Evolutionary conservation across 176 grass and related monocot genomes (phyloP).

Genomic region (Pontederia crassipes): DNA sequence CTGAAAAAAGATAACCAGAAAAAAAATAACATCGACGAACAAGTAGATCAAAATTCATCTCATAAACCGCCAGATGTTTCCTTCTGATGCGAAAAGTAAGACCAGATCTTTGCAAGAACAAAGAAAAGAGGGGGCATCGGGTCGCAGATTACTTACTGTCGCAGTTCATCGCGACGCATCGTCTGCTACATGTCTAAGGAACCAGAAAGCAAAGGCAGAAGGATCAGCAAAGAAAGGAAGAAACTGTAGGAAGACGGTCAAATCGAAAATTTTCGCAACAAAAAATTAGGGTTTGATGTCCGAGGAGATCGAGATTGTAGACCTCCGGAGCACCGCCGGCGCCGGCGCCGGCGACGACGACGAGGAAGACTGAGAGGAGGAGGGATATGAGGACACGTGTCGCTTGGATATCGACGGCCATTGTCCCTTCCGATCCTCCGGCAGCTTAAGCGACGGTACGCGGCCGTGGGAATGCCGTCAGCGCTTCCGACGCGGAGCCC

Average conservation of each 20-base stretch:
- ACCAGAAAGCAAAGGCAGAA: conserved; percentile 8
- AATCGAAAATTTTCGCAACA: not conserved
- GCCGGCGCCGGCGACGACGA: conserved; percentile 4
- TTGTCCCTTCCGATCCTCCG: too few relatives aligned
- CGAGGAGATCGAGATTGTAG: not conserved
- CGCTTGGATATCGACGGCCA: not conserved
- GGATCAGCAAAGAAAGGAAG: not conserved
- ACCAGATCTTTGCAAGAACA: not conserved
- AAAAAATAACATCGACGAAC: not conserved
- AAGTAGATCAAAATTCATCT: not conserved
- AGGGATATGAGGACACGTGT: not conserved
- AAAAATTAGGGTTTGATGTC: not conserved
- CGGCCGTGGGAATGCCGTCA: too few relatives aligned
- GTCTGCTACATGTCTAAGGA: conserved; percentile 38
- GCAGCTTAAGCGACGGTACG: too few relatives aligned
- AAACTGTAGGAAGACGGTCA: too few relatives aligned
- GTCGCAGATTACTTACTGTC: conserved; percentile 31
- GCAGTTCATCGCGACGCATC: conserved; percentile 68
- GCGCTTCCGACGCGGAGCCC: too few relatives aligned
- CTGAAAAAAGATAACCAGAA: conserved; percentile 17
- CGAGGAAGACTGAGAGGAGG: conserved; percentile 5
- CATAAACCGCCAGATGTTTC: not conserved
- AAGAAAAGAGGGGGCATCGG: not conserved
- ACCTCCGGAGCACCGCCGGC: conserved; percentile 11
- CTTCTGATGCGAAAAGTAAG: conserved; percentile 5